Evolutionary conservation across 345 rosid species (phyloP).

Genomic region (Mercurialis annua): DNA sequence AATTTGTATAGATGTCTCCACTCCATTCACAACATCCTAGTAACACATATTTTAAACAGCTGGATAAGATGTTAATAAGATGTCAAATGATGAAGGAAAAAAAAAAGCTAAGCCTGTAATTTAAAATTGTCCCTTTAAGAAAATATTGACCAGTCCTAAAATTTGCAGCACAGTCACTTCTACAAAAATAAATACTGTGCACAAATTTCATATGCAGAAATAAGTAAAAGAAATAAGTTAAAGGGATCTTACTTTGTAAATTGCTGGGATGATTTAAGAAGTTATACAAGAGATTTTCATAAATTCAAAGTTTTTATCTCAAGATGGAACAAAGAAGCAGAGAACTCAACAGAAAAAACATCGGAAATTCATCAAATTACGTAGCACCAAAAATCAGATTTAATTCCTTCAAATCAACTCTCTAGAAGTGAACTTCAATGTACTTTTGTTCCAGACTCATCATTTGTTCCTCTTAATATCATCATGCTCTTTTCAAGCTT

Average conservation of each 20-base stretch:
- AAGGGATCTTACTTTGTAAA: neutral
- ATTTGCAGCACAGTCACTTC: neutral
- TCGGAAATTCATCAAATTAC: too few species aligned
- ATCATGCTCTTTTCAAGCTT: constrained; percentile 1
- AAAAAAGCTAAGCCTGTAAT: neutral
- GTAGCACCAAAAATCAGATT: too few species aligned
- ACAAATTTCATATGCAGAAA: neutral
- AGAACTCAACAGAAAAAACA: too few species aligned
- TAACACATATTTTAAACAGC: neutral
- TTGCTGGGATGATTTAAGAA: too few species aligned
- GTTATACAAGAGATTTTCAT: too few species aligned
- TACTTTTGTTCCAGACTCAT: neutral
- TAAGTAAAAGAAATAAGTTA: neutral
- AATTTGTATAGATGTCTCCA: neutral
- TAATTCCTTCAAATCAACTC: neutral
- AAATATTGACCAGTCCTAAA: neutral
- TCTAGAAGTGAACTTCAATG: neutral
- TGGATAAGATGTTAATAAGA: neutral
- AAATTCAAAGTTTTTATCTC: too few species aligned
- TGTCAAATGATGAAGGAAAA: neutral
- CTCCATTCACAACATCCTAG: neutral
- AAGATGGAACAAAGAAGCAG: neutral
- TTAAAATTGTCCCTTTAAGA: neutral
- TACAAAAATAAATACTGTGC: too few species aligned
- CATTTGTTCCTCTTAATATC: neutral